A percentile compares a stretch with the other conserved stretches of the same genome.
phyloP scores from a whole-genome alignment of 805 yeast genomes.

The Zygotorulaspora sp. region DNA sequence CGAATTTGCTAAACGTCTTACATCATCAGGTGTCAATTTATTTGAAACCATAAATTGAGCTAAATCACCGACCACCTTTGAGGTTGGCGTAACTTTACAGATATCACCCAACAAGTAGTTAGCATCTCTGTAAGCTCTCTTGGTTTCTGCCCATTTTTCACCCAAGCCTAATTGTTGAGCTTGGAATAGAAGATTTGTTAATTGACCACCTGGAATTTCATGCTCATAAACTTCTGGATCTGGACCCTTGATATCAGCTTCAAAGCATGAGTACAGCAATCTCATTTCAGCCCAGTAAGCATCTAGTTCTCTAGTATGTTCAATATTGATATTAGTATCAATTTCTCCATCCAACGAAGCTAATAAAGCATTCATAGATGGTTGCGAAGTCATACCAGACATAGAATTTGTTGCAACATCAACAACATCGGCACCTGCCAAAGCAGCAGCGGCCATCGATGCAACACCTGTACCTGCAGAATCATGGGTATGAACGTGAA shows the following conservation, averaged over 20 bases:
- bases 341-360: slow-evolving; percentile 88
- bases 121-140: slow-evolving; percentile 89
- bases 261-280: slow-evolving; percentile 91
- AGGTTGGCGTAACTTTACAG: slow-evolving; percentile 98
- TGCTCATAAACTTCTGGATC: slow-evolving; percentile 98
- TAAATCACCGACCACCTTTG: slow-evolving; percentile 98
- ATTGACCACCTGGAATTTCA: slow-evolving; percentile 99
- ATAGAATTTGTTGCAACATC: slow-evolving; percentile 96
- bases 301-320: slow-evolving; percentile 76
- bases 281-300: slow-evolving; percentile 99
- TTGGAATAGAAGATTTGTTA: slow-evolving; percentile 96
- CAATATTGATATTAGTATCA: slow-evolving; percentile 64
- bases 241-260: slow-evolving; percentile 98
- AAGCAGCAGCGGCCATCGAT: slow-evolving; percentile 89
- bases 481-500: slow-evolving; percentile 98
- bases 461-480: slow-evolving; percentile 99
- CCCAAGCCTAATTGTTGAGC: slow-evolving; percentile 99
- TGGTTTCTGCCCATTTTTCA: slow-evolving; percentile 93
- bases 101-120: slow-evolving; percentile 89
- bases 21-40: slow-evolving; percentile 81
- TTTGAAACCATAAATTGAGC: slow-evolving; percentile 99
- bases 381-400: slow-evolving; percentile 99
- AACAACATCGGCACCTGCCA: slow-evolving; percentile 97
- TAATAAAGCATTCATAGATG: slow-evolving; percentile 86
- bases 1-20: slow-evolving; percentile 77